phyloP scores from a whole-genome alignment of 352 stramenopile species.

The Salisapilia sapeloensis region DNA sequence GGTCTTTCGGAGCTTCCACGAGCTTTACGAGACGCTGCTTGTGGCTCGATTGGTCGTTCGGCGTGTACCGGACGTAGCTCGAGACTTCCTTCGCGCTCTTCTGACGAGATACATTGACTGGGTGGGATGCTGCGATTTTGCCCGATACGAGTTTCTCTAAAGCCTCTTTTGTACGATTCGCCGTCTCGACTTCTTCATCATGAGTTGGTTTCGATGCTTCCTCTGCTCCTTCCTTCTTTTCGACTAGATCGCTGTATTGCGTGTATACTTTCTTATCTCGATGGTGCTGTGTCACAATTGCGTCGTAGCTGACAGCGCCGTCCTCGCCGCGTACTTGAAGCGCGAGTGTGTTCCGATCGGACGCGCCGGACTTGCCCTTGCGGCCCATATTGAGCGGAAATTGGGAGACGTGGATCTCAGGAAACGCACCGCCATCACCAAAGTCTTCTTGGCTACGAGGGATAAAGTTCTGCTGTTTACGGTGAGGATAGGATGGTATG shows the following conservation, averaged over 20 bases:
- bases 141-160: conserved; percentile 80
- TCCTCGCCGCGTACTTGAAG: conserved; percentile 87
- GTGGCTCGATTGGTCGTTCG: conserved; percentile 51
- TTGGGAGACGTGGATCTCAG: conserved; percentile 97
- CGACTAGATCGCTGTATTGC: conserved; percentile 85
- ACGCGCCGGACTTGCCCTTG: conserved; percentile 43
- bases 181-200: conserved; percentile 59
- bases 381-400: conserved; percentile 93
- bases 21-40: conserved; percentile 97
- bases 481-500: conserved; percentile 37
- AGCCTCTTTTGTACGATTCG: conserved; percentile 61
- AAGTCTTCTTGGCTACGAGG: conserved; percentile 80
- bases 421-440: conserved; percentile 95
- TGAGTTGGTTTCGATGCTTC: conserved; percentile 13
- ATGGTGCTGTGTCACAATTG: conserved; percentile 94
- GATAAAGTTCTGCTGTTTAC: conserved; percentile 35
- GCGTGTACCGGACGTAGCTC: conserved; percentile 75
- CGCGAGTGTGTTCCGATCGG: conserved; percentile 47
- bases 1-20: conserved; percentile 96
- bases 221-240: conserved; percentile 69
- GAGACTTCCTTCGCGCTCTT: conserved; percentile 79
- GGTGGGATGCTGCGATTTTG: conserved; percentile 82
- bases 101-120: conserved; percentile 66
- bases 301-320: conserved; percentile 86
- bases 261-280: conserved; percentile 91